phyloP scores from a whole-genome alignment of 108 stramenopile species.

The Nitzschia inconspicua region DNA sequence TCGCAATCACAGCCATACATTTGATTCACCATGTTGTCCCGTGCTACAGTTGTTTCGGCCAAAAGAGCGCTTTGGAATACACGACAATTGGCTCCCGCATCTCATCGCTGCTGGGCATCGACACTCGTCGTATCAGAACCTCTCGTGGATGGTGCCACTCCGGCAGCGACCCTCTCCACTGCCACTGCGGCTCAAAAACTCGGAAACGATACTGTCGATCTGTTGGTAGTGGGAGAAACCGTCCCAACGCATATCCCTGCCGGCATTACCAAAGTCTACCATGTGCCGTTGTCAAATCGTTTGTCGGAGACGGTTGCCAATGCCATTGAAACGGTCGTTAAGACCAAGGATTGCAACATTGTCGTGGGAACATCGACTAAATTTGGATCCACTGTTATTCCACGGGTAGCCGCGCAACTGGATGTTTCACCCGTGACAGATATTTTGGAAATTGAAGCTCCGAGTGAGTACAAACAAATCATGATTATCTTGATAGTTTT shows the following conservation, averaged over 20 bases:
- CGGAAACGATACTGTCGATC: constrained; percentile 39
- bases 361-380: constrained; percentile 83
- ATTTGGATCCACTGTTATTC: constrained; percentile 90
- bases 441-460: constrained; percentile 82
- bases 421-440: constrained; percentile 91
- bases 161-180: constrained; percentile 61
- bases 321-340: constrained; percentile 45
- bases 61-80: too few species aligned
- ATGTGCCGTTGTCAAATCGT: constrained; percentile 26
- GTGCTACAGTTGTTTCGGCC: too few species aligned
- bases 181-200: constrained; percentile 71
- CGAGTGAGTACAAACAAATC: constrained; percentile 44
- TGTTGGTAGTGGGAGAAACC: constrained; percentile 53
- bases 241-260: constrained; percentile 49
- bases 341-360: constrained; percentile 60
- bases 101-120: constrained; percentile 37
- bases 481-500: background rate
- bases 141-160: constrained; percentile 36
- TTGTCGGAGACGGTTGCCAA: constrained; percentile 67
- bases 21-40: too few species aligned
- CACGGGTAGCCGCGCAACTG: constrained; percentile 92
- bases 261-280: constrained; percentile 60
- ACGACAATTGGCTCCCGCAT: too few species aligned
- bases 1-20: too few species aligned
- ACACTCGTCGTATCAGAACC: constrained; percentile 78